Evolutionary conservation across 345 rosid species (phyloP).

Genomic region (Odontarrhena argentea): DNA sequence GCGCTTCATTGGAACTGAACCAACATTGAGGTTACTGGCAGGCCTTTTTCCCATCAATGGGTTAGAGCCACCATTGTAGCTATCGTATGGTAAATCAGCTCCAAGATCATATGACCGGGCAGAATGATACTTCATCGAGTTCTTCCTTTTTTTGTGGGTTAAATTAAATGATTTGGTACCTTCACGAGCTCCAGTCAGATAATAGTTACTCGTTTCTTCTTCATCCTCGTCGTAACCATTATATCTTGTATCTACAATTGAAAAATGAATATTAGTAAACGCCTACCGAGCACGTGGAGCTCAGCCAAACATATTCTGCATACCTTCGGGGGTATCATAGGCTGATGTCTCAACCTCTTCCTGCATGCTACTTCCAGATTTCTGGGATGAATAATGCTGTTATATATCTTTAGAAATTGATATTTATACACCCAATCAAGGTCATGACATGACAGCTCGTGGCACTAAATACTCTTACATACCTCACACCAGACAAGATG

Average conservation of each 20-base stretch:
- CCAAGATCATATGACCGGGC: constrained; percentile 57
- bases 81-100: constrained; percentile 58
- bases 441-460: constrained; percentile 4
- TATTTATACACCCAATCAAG: constrained; percentile 9
- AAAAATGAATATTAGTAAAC: constrained; percentile 23
- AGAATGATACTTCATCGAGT: constrained; percentile 45
- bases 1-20: constrained; percentile 76
- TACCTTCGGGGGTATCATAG: constrained; percentile 73
- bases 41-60: constrained; percentile 67
- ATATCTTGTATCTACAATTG: constrained; percentile 61
- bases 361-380: constrained; percentile 68
- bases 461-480: constrained; percentile 26
- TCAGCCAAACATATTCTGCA: constrained; percentile 30
- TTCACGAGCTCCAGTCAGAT: constrained; percentile 61
- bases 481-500: constrained; percentile 47
- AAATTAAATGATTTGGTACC: constrained; percentile 53
- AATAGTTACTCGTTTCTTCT: constrained; percentile 72
- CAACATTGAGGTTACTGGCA: constrained; percentile 55
- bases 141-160: constrained; percentile 63
- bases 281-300: constrained; percentile 11
- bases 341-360: constrained; percentile 83
- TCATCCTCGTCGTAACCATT: constrained; percentile 81
- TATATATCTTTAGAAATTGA: constrained; percentile 11
- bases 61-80: constrained; percentile 48
- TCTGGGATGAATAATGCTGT: constrained; percentile 48